A percentile compares a stretch with the other conserved stretches of the same genome.
phyloP scores from a whole-genome alignment of 2,329 filamentous ascomycete genomes.

The Fusarium sp. region DNA sequence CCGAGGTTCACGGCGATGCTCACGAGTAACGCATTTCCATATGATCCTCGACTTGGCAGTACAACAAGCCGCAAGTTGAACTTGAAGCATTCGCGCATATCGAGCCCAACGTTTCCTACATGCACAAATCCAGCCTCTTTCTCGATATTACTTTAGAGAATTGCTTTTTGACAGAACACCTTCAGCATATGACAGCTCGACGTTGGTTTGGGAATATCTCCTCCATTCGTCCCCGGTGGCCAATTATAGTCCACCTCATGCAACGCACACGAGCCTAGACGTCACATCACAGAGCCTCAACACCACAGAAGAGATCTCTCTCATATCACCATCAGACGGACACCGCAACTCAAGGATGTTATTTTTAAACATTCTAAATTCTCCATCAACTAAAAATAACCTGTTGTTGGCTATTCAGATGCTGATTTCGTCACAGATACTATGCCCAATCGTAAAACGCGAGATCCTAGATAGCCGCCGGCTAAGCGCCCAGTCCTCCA shows the following conservation, averaged over 20 bases:
- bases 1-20: constrained; percentile 23
- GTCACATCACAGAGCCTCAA: constrained; percentile 46
- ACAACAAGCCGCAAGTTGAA: not conserved
- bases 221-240: constrained; percentile 2
- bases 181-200: not conserved
- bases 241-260: constrained; percentile 35
- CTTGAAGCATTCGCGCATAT: not conserved
- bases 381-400: constrained; percentile 36
- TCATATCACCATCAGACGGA: not conserved
- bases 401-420: not conserved
- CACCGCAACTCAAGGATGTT: not conserved
- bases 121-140: not conserved
- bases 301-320: constrained; percentile 35
- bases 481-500: constrained; percentile 46
- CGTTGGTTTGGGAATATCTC: constrained; percentile 4
- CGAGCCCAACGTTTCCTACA: not conserved
- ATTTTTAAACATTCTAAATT: constrained; percentile 24
- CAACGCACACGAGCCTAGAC: constrained; percentile 16
- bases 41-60: constrained; percentile 15
- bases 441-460: constrained; percentile 33
- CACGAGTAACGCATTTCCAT: constrained; percentile 12
- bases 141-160: not conserved
- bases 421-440: constrained; percentile 20
- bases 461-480: constrained; percentile 39
- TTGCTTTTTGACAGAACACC: not conserved